Evolutionary conservation across 768 basidiomycete species (phyloP).

Genomic region (Dioszegia aurantiaca): DNA sequence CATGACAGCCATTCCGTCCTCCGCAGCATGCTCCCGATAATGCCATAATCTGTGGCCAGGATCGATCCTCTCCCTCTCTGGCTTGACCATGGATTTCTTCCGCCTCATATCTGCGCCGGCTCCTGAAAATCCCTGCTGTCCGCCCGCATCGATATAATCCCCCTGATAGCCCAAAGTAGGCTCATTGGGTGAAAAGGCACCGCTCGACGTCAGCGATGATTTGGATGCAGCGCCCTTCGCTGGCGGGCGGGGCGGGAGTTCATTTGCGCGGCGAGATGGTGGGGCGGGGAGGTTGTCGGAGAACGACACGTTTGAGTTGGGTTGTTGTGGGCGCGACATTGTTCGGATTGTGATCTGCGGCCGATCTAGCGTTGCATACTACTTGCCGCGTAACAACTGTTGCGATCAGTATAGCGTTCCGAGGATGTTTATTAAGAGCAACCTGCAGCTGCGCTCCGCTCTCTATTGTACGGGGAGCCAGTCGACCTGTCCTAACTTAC

Average conservation of each 20-base stretch:
- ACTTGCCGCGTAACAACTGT: too few species aligned
- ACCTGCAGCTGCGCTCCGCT: too few species aligned
- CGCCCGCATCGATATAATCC: constrained; percentile 35
- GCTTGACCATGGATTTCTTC: constrained; percentile 87
- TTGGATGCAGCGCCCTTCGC: constrained; percentile 34
- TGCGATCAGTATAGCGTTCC: too few species aligned
- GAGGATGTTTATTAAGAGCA: too few species aligned
- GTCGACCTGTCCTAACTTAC: too few species aligned
- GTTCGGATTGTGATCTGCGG: neutral
- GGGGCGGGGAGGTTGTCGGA: constrained; percentile 25
- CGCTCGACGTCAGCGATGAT: constrained; percentile 22
- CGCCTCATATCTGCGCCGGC: constrained; percentile 56
- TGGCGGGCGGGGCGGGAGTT: constrained; percentile 39
- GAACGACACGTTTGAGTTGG: constrained; percentile 41
- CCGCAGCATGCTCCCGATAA: constrained; percentile 81
- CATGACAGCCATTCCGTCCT: constrained; percentile 66
- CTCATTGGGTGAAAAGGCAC: constrained; percentile 17
- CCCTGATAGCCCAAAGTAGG: constrained; percentile 29
- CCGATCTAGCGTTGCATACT: too few species aligned
- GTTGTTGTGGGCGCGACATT: constrained; percentile 39
- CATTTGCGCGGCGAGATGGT: constrained; percentile 37
- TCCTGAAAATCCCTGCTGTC: constrained; percentile 34
- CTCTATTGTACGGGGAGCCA: too few species aligned
- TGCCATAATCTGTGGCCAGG: constrained; percentile 91
- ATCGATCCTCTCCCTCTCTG: constrained; percentile 94